Percentiles rank a stretch among this genome's conserved stretches.
Evolutionary conservation across 495 filamentous ascomycete genomes (phyloP).

Genomic region (Penicillium herquei): DNA sequence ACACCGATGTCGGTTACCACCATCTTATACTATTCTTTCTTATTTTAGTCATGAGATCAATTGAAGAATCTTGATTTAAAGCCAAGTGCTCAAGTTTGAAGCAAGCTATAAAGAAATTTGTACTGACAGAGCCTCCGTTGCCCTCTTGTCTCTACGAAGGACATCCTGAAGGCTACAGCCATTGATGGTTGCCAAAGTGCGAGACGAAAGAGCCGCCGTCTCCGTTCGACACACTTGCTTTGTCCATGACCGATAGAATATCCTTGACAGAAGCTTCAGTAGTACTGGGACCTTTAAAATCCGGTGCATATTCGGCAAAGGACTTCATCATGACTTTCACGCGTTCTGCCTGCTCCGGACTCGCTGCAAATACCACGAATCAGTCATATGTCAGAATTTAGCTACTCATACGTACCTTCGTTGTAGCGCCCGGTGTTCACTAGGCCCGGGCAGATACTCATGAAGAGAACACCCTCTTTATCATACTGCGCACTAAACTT

Average conservation of each 20-base stretch:
- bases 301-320: slow-evolving; percentile 43
- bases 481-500: slow-evolving; percentile 52
- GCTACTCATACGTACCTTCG: slow-evolving; percentile 8
- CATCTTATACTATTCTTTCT: no score
- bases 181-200: slow-evolving; percentile 54
- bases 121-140: no score
- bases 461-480: slow-evolving; percentile 50
- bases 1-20: no score
- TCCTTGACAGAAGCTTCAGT: slow-evolving; percentile 40
- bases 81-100: no score
- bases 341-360: slow-evolving; percentile 32
- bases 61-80: no score
- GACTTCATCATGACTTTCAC: slow-evolving; percentile 28
- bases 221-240: slow-evolving; percentile 46
- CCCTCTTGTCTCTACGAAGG: no score
- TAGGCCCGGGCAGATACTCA: slow-evolving; percentile 47
- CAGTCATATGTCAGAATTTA: no score
- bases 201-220: slow-evolving; percentile 53
- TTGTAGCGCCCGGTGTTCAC: slow-evolving; percentile 38
- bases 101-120: no score
- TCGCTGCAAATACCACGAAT: slow-evolving; percentile 23
- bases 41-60: no score
- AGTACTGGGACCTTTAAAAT: slow-evolving; percentile 46
- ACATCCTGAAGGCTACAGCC: slow-evolving; percentile 22
- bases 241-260: slow-evolving; percentile 39